phyloP scores from a whole-genome alignment of 768 basidiomycete genomes.

The Cystofilobasidium macerans region DNA sequence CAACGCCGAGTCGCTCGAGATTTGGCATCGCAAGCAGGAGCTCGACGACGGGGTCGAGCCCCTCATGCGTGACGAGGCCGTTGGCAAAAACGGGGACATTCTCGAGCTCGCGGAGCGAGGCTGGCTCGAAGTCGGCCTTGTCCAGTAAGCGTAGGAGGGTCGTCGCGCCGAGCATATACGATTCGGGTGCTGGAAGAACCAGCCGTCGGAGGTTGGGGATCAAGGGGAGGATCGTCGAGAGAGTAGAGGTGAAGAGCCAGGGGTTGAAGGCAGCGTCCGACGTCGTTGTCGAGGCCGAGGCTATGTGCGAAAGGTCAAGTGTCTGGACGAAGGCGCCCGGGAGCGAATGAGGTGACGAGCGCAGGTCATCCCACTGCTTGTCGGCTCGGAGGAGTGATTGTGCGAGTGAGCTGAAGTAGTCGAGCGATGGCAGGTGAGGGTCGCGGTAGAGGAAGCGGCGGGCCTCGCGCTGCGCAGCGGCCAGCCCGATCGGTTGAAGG shows the following conservation, averaged over 20 bases:
- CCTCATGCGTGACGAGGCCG: slow-evolving; percentile 12
- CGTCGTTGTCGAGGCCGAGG: neutral
- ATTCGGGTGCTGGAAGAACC: slow-evolving; percentile 29
- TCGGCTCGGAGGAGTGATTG: slow-evolving; percentile 8
- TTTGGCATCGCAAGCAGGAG: slow-evolving; percentile 24
- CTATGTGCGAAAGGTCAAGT: slow-evolving; percentile 21
- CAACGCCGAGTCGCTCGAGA: slow-evolving; percentile 28
- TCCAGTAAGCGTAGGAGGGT: slow-evolving; percentile 15
- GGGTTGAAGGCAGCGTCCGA: slow-evolving; percentile 10
- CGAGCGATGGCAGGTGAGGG: slow-evolving; percentile 1
- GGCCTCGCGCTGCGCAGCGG: slow-evolving; percentile 4
- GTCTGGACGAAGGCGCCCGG: slow-evolving; percentile 9
- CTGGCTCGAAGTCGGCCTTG: slow-evolving; percentile 7
- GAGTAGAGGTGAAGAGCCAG: slow-evolving; percentile 23
- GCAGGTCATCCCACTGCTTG: slow-evolving; percentile 16
- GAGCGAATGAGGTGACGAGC: slow-evolving; percentile 10
- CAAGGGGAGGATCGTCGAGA: slow-evolving; percentile 32
- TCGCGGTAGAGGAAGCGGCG: slow-evolving; percentile 10
- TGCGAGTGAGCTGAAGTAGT: slow-evolving; percentile 1
- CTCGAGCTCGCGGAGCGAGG: slow-evolving; percentile 6
- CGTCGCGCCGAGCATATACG: slow-evolving; percentile 20
- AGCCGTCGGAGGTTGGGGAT: slow-evolving; percentile 34
- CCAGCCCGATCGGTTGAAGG: neutral
- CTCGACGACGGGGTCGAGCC: slow-evolving; percentile 22
- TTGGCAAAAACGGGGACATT: slow-evolving; percentile 17